phyloP scores from a whole-genome alignment of 192 early-diverging fungal genomes.

The Coemansia javaensis region DNA sequence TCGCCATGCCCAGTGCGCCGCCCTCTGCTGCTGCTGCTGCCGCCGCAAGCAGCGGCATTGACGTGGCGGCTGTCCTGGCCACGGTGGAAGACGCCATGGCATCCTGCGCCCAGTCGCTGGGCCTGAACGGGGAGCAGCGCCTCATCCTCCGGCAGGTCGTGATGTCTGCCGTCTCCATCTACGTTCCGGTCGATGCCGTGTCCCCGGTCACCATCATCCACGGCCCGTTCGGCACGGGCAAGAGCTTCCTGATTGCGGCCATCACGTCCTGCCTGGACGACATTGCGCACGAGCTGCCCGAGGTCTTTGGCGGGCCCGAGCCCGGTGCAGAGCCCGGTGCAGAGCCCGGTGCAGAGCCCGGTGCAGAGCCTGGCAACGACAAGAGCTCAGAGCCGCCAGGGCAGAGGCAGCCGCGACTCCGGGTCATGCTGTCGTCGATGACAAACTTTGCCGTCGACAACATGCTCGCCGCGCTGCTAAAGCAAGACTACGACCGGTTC shows the following conservation, averaged over 20 bases:
- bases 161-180: constrained; percentile 33
- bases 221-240: constrained; percentile 68
- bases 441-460: constrained; percentile 79
- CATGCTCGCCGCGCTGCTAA: constrained; percentile 59
- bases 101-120: neutral
- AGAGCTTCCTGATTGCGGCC: constrained; percentile 65
- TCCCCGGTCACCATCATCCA: constrained; percentile 38
- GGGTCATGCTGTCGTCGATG: constrained; percentile 62
- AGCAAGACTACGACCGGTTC: constrained; percentile 62
- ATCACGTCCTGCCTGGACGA: constrained; percentile 57
- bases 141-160: constrained; percentile 17
- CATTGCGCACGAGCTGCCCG: constrained; percentile 48
- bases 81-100: neutral
- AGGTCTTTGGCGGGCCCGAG: constrained; percentile 15
- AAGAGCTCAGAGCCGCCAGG: no score
- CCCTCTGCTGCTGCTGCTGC: neutral
- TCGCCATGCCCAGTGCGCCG: neutral
- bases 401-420: constrained; percentile 53
- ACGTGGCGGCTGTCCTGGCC: neutral
- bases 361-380: no score
- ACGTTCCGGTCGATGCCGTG: constrained; percentile 12
- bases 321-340: no score
- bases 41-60: neutral
- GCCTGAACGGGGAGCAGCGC: constrained; percentile 33
- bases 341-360: no score